These are phyloP conservation scores for Thyridium curvatum DNA, from an alignment of 2,329 filamentous ascomycete species.

Conservation along the genomic window DNA sequence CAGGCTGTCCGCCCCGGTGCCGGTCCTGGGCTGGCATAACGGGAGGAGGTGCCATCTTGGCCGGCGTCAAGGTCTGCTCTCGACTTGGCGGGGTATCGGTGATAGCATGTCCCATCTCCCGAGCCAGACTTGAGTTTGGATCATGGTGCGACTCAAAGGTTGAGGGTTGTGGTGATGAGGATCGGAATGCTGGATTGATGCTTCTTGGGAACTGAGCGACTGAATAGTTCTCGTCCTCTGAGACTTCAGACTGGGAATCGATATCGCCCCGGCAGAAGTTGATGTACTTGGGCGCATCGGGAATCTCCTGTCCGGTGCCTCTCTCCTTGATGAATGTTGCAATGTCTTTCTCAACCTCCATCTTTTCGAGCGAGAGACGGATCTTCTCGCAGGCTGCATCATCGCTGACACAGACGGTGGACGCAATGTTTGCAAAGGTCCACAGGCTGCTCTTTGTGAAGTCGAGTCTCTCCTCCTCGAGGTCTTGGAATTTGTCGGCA, in stretches of 20 bases:
- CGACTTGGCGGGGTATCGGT: conserved; percentile 35
- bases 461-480: conserved; percentile 94
- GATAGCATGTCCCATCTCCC: conserved; percentile 58
- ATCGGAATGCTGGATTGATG: conserved; percentile 92
- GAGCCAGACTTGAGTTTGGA: conserved; percentile 66
- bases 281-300: conserved; percentile 95
- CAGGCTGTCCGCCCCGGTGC: conserved; percentile 3
- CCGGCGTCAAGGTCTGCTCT: conserved; percentile 45
- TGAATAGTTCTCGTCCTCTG: conserved; percentile 84
- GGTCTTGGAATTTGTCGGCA: conserved; percentile 97
- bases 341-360: conserved; percentile 94
- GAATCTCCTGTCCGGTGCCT: conserved; percentile 95
- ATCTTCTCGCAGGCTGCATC: conserved; percentile 97
- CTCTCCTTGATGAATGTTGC: conserved; percentile 77
- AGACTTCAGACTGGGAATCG: conserved; percentile 75
- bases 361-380: conserved; percentile 83
- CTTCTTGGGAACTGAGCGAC: conserved; percentile 93
- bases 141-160: conserved; percentile 90
- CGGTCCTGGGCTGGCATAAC: conserved; percentile 10
- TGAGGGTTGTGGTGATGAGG: conserved; percentile 93
- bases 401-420: conserved; percentile 95
- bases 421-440: conserved; percentile 96
- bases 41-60: conserved; percentile 31
- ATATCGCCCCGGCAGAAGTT: conserved; percentile 93
- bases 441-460: conserved; percentile 97